Percentiles rank a stretch among this genome's conserved stretches.
Conservation (phyloP, 345 rosid genomes). For the Bretschneidera sinensis region DNA sequence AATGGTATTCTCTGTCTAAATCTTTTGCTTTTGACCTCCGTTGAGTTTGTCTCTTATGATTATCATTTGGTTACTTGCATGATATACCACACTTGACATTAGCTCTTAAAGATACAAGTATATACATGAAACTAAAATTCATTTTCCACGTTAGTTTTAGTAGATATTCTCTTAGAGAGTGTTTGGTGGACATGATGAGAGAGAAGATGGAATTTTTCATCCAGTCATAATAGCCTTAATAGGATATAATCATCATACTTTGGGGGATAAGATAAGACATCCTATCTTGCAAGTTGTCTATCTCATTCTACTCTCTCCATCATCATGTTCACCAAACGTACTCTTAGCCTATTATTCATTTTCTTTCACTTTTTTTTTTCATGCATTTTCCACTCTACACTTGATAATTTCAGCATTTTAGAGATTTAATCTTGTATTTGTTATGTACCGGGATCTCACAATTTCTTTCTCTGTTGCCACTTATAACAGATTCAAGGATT, state of each 20-base stretch:
- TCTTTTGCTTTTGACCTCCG: background rate
- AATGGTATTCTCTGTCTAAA: background rate
- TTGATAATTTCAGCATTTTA: background rate
- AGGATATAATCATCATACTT: too few species aligned
- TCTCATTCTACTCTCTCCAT: too few species aligned
- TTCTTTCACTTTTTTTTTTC: background rate
- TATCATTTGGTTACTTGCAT: background rate
- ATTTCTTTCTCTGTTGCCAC: background rate
- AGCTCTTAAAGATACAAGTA: background rate
- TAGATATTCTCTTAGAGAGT: too few species aligned
- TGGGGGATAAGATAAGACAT: too few species aligned
- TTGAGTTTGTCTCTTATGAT: background rate
- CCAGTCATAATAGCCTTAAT: too few species aligned
- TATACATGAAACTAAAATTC: background rate
- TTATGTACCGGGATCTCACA: constrained; percentile 2
- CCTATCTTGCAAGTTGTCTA: too few species aligned
- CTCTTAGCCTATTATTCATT: constrained; percentile 3
- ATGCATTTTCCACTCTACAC: background rate
- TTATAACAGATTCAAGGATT: constrained; percentile 72
- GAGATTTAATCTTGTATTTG: background rate
- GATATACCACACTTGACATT: background rate
- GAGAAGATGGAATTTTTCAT: too few species aligned
- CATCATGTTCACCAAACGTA: background rate
- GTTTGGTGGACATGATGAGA: too few species aligned
- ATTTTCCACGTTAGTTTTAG: background rate